Evolutionary conservation across 352 stramenopile genomes (phyloP).

Genomic region (Phytophthora vignae): DNA sequence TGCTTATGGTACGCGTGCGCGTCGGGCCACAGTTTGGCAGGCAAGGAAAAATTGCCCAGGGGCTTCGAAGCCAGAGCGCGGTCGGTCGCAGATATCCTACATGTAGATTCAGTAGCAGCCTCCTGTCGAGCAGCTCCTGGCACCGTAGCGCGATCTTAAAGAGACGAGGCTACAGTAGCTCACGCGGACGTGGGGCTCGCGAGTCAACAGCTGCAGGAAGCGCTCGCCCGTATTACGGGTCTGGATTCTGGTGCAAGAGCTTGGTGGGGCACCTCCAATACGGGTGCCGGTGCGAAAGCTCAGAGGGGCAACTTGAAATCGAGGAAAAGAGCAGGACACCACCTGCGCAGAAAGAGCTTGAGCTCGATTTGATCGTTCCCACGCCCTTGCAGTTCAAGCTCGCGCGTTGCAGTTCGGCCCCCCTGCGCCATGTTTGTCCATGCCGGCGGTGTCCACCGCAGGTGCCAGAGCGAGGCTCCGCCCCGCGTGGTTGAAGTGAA

Average conservation of each 20-base stretch:
- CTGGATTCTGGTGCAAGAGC: conserved; percentile 38
- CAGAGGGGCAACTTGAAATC: conserved; percentile 39
- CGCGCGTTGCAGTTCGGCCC: conserved; percentile 24
- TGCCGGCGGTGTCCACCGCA: conserved; percentile 20
- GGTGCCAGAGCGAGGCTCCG: conserved; percentile 12
- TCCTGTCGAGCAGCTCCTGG: no score
- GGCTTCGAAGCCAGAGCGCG: background rate
- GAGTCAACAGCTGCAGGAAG: conserved; percentile 27
- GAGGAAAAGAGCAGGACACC: conserved; percentile 39
- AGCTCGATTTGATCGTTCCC: conserved; percentile 29
- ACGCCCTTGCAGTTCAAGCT: conserved; percentile 34
- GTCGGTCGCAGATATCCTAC: no score
- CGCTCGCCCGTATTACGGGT: conserved; percentile 26
- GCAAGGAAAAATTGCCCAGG: conserved; percentile 1
- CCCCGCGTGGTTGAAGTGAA: conserved; percentile 29
- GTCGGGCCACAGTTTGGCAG: background rate
- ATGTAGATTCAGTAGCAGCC: no score
- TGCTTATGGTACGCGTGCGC: conserved; percentile 14
- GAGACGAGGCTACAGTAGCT: conserved; percentile 25
- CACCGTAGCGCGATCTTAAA: conserved; percentile 25
- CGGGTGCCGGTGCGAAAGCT: background rate
- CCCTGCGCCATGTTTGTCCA: background rate
- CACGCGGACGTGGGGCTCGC: conserved; percentile 14
- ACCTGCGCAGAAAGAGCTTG: conserved; percentile 37
- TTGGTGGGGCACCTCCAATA: conserved; percentile 33